Evolutionary conservation across 2,329 filamentous ascomycete genomes (phyloP).

Genomic region (Claviceps purpurea): DNA sequence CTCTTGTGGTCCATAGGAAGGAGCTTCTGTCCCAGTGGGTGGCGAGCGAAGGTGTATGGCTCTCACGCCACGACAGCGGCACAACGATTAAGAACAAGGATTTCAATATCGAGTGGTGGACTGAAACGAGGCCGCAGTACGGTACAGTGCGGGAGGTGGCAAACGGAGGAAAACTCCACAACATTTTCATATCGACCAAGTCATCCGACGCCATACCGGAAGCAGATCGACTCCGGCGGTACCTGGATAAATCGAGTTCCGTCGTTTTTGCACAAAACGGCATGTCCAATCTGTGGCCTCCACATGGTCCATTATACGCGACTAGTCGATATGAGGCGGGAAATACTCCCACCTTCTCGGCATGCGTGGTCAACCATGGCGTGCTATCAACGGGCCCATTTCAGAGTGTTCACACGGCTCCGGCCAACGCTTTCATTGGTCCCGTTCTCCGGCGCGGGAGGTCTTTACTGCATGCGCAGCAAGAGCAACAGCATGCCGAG

Average conservation of each 20-base stretch:
- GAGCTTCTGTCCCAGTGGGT: slow-evolving; percentile 36
- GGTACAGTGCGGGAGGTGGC: slow-evolving; percentile 28
- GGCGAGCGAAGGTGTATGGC: slow-evolving; percentile 28
- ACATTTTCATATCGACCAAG: slow-evolving; percentile 71
- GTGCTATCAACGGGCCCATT: slow-evolving; percentile 38
- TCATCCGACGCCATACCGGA: slow-evolving; percentile 53
- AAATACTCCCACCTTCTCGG: slow-evolving; percentile 52
- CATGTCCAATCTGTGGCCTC: slow-evolving; percentile 55
- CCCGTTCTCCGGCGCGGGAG: slow-evolving; percentile 23
- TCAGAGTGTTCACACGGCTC: slow-evolving; percentile 37
- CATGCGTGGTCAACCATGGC: slow-evolving; percentile 49
- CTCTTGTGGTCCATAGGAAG: slow-evolving; percentile 60
- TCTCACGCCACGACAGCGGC: slow-evolving; percentile 21
- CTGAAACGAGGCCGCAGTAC: slow-evolving; percentile 24
- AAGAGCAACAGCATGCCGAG: not conserved
- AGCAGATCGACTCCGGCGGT: slow-evolving; percentile 40
- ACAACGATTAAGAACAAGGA: slow-evolving; percentile 17
- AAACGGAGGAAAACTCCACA: slow-evolving; percentile 38
- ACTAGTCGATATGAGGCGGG: slow-evolving; percentile 23
- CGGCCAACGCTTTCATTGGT: slow-evolving; percentile 34
- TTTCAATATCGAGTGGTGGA: slow-evolving; percentile 43
- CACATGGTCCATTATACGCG: slow-evolving; percentile 31
- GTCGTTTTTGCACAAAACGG: slow-evolving; percentile 83
- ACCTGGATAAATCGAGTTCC: slow-evolving; percentile 52
- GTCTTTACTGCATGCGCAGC: not conserved